Percentiles rank a stretch among this genome's conserved stretches.
Evolutionary conservation across 257 asterid species (phyloP).

Genomic region (Fraxinus pennsylvanica): DNA sequence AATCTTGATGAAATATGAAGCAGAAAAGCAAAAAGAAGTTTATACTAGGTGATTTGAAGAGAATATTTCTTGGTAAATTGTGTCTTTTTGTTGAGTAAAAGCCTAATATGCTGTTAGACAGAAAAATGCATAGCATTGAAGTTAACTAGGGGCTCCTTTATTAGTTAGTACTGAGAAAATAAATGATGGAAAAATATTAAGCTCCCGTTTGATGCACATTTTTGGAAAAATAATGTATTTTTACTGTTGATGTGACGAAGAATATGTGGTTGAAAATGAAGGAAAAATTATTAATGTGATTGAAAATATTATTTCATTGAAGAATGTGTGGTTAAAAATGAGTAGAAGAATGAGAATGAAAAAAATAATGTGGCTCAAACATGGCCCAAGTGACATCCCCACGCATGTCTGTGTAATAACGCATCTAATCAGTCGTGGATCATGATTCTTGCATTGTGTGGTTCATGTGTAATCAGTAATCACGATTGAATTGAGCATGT

Average conservation of each 20-base stretch:
- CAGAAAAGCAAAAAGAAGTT: slow-evolving; percentile 10
- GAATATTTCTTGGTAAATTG: not conserved
- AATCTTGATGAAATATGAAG: not conserved
- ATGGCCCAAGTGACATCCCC: not conserved
- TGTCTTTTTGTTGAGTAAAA: not conserved
- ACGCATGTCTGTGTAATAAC: not conserved
- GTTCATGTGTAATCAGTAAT: not conserved
- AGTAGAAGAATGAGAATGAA: too few species aligned
- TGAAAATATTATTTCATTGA: too few species aligned
- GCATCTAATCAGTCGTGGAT: not conserved
- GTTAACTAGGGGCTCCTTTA: not conserved
- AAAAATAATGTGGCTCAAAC: too few species aligned
- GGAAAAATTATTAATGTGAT: too few species aligned
- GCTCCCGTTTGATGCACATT: too few species aligned
- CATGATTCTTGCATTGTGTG: not conserved
- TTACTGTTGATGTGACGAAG: too few species aligned
- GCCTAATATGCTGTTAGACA: slow-evolving; percentile 12
- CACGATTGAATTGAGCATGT: not conserved
- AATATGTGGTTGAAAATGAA: too few species aligned
- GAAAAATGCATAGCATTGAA: not conserved
- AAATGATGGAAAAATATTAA: not conserved
- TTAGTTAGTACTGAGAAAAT: not conserved
- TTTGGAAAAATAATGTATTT: too few species aligned
- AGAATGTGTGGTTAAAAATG: too few species aligned
- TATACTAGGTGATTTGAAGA: slow-evolving; percentile 2